phyloP scores from a whole-genome alignment of 139 green algal genomes.

The Coccomyxa sp. region DNA sequence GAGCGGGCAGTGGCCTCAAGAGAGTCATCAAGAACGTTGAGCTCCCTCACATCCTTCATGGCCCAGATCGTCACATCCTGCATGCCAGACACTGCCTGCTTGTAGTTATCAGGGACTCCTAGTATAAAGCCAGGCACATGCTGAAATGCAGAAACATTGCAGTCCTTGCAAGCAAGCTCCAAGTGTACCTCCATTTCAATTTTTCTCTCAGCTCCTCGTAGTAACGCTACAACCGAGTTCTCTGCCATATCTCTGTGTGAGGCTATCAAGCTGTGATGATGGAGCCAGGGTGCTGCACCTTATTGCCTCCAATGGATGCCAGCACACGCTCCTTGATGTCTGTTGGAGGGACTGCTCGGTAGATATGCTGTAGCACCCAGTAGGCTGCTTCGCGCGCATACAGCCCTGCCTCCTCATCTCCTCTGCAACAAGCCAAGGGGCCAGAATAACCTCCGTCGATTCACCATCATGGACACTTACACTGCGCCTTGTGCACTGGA shows the following conservation, averaged over 20 bases:
- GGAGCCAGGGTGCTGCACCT: not conserved
- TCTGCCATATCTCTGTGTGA: too few species aligned
- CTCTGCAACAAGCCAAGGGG: not conserved
- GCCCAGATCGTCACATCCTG: conserved; percentile 5
- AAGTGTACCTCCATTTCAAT: not conserved
- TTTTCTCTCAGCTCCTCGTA: too few species aligned
- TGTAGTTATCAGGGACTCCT: not conserved
- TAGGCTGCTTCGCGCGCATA: conserved; percentile 10
- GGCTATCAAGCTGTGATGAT: too few species aligned
- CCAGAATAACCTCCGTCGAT: too few species aligned
- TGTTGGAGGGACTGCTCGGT: not conserved
- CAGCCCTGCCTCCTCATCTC: conserved; percentile 1
- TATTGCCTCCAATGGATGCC: conserved; percentile 3
- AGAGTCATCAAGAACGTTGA: not conserved
- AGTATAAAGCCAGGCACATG: not conserved
- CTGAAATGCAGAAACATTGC: not conserved
- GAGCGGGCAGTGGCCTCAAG: not conserved
- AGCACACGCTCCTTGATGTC: conserved; percentile 11
- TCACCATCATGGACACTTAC: too few species aligned
- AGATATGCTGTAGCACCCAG: conserved; percentile 8
- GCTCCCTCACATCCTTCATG: not conserved
- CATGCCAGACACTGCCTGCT: not conserved
- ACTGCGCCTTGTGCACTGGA: too few species aligned
- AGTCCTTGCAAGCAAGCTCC: not conserved
- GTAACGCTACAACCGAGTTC: too few species aligned